Conservation (phyloP, 192 early-diverging fungal genomes). For the Polychytrium aggregatum region DNA sequence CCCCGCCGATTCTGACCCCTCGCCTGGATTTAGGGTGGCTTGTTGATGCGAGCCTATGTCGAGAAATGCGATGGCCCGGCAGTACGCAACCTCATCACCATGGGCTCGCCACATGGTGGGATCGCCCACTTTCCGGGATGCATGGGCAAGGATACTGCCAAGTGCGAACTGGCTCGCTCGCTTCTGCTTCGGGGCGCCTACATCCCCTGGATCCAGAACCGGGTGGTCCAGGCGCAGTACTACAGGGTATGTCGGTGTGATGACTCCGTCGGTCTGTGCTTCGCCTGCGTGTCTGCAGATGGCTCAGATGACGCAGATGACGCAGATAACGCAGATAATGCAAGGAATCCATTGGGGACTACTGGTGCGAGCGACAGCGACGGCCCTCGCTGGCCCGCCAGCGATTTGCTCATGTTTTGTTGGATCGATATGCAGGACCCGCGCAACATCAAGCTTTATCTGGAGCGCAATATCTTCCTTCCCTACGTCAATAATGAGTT, state of each 20-base stretch:
- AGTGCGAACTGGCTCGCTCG: slow-evolving; percentile 63
- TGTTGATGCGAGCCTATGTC: slow-evolving; percentile 66
- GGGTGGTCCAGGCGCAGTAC: slow-evolving; percentile 90
- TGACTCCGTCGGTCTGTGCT: no score
- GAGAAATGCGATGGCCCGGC: slow-evolving; percentile 69
- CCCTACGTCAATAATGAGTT: slow-evolving; percentile 82
- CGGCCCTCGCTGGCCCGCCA: no score
- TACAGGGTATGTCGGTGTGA: slow-evolving; percentile 50
- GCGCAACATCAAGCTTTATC: slow-evolving; percentile 53
- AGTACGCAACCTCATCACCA: slow-evolving; percentile 70
- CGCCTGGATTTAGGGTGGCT: no score
- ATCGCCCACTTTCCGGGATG: slow-evolving; percentile 77
- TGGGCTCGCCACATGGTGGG: slow-evolving; percentile 72
- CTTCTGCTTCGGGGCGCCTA: slow-evolving; percentile 76
- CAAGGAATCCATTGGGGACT: no score
- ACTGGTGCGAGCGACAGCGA: no score
- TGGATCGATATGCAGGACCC: slow-evolving; percentile 21
- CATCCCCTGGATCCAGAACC: slow-evolving; percentile 66
- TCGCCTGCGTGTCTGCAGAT: no score
- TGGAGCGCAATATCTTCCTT: slow-evolving; percentile 69
- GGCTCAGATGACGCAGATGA: no score
- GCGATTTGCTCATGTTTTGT: slow-evolving; percentile 1
- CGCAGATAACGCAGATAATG: no score
- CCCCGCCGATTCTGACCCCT: no score
- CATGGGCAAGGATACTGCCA: slow-evolving; percentile 27